A percentile compares a stretch with the other conserved stretches of the same genome.
Evolutionary conservation across 108 stramenopile species (phyloP).

Genomic region (Skeletonema potamos): DNA sequence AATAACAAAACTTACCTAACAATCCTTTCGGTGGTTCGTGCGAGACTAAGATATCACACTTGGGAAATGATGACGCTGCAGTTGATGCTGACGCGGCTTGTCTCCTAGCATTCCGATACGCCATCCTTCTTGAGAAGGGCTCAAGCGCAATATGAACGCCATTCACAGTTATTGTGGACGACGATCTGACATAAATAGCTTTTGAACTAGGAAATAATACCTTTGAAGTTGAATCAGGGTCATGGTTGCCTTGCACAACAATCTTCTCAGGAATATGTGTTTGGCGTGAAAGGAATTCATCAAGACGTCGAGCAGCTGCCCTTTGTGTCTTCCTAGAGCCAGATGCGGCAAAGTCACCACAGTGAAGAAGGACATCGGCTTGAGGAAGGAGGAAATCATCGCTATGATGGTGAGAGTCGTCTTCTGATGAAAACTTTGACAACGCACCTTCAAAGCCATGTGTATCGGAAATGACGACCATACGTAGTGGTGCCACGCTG

Average conservation of each 20-base stretch:
- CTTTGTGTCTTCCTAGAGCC: constrained; percentile 40
- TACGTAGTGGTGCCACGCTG: constrained; percentile 34
- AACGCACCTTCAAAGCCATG: constrained; percentile 73
- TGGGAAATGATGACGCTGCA: background rate
- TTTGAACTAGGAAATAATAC: constrained; percentile 46
- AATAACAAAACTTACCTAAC: no score
- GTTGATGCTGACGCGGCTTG: background rate
- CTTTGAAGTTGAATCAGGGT: constrained; percentile 53
- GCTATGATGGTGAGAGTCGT: background rate
- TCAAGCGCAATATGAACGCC: constrained; percentile 47
- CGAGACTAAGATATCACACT: constrained; percentile 67
- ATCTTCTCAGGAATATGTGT: constrained; percentile 68
- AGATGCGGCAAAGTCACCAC: constrained; percentile 70
- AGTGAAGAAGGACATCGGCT: constrained; percentile 71
- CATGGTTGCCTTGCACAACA: constrained; percentile 80
- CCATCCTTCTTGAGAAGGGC: constrained; percentile 46
- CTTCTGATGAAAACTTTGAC: constrained; percentile 14
- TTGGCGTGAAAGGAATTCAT: constrained; percentile 63
- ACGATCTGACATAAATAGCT: constrained; percentile 57
- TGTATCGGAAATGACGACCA: constrained; percentile 71
- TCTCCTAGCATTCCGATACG: constrained; percentile 33
- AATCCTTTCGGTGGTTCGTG: constrained; percentile 76
- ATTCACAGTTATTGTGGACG: constrained; percentile 38
- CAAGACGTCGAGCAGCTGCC: constrained; percentile 41
- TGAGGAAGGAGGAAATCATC: constrained; percentile 49